These are phyloP conservation scores for Fusarium torreyae DNA, from an alignment of 2,329 filamentous ascomycete genomes.

Conservation along the genomic window DNA sequence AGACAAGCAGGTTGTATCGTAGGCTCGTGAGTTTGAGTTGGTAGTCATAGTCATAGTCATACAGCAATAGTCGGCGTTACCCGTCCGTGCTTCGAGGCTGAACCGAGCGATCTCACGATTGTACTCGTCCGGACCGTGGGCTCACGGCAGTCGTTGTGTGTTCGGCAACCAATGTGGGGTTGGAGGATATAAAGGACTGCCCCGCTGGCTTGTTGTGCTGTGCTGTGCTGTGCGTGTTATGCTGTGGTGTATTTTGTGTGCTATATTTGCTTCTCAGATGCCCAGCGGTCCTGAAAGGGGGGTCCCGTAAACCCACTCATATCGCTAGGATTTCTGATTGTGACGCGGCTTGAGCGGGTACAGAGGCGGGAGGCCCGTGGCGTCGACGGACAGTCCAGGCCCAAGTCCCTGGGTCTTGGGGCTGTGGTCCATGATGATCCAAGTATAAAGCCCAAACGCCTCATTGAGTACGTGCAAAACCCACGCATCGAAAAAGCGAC, in stretches of 20 bases:
- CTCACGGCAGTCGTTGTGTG: slow-evolving; percentile 39
- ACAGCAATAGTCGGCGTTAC: slow-evolving; percentile 1
- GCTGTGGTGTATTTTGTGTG: not conserved
- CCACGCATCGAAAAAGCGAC: slow-evolving; percentile 9
- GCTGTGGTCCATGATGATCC: slow-evolving; percentile 32
- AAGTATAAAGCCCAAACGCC: slow-evolving; percentile 32
- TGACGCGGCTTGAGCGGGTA: slow-evolving; percentile 47
- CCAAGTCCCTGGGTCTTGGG: slow-evolving; percentile 45
- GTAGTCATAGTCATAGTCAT: not conserved
- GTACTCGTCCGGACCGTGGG: slow-evolving; percentile 6
- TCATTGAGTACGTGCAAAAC: slow-evolving; percentile 15
- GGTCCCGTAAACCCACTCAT: slow-evolving; percentile 27
- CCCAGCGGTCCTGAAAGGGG: slow-evolving; percentile 32
- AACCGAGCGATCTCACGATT: slow-evolving; percentile 19
- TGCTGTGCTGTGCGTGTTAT: slow-evolving; percentile 1
- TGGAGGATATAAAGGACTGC: slow-evolving; percentile 33
- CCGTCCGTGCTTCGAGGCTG: slow-evolving; percentile 24
- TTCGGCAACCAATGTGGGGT: slow-evolving; percentile 39
- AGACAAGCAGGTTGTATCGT: not conserved
- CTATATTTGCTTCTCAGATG: slow-evolving; percentile 31
- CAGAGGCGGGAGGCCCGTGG: slow-evolving; percentile 47
- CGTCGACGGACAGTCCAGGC: slow-evolving; percentile 49
- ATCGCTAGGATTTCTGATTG: slow-evolving; percentile 35
- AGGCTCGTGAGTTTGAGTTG: slow-evolving; percentile 5
- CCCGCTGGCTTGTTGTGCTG: slow-evolving; percentile 25